Evolutionary conservation across 768 basidiomycete species (phyloP), one percentile per base, ranked within the genome.

Genomic region (Amanita molliuscula): DNA sequence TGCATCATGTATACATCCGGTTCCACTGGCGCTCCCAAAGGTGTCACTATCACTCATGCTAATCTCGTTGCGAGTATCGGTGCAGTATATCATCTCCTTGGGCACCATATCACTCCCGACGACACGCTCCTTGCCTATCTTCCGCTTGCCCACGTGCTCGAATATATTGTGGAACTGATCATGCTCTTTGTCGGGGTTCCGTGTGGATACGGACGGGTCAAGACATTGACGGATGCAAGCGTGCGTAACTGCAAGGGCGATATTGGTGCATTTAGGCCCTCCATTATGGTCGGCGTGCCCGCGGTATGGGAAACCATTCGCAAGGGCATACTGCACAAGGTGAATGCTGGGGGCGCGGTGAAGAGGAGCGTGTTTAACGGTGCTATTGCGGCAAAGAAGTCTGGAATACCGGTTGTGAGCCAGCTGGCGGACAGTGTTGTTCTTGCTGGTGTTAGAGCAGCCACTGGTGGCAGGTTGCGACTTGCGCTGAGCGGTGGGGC

Each of bases 291-390:
- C 47, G 95, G 92, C 47, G 95, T 98, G 1, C 95, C 95, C 1
- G 89, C 93, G 2, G 88, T 98, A 0, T 99, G 92, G 92, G 95
- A 99, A 67, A 84, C 81, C 48, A 97, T 97, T 56, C 82, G 94
- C 52, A 99, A 99, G 71, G 93, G 93, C 28, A 94, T 99, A 61
- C 59, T 92, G 8, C 63, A 74, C 53, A 91, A 92, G 66, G 82
- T 97, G 47, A 78, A 89, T 51, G 60, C 77, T 3, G 68, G 81
- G 1, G 84, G 89, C 7, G 36, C 66, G 0, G 13, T 91, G 58
- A 88, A 78, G 73, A 85, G 82, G 69, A 71, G 64, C 42, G 62
- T 95, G 26, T 99, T 99, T 75, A 76, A 84, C 56, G 78, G 79
- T 35, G 90, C 92, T 2, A 70, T 91, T 59, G 63, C 73, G 2